Evolutionary conservation across 2,329 filamentous ascomycete species (phyloP), one percentile per base, ranked within the genome.

Genomic region (Hymenoscyphus salicellus): DNA sequence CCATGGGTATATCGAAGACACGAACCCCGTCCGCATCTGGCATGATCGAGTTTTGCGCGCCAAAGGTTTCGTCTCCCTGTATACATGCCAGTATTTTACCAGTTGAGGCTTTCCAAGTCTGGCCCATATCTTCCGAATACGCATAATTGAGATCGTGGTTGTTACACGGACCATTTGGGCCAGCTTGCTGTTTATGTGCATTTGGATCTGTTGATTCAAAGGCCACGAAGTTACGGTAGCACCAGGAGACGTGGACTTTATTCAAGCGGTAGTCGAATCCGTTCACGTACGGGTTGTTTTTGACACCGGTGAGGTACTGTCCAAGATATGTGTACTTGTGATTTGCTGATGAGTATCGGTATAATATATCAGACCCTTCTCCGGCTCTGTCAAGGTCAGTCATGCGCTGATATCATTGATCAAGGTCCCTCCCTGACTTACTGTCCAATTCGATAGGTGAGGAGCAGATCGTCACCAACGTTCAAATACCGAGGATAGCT

Each of bases 181-280:
- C 70, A 16, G 68, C 70, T 67, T 72, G 70, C n/a, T 72, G 68
- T 61, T 72, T 72, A 63, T 73, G 71, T 10, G 70, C 67, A 60
- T 67, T 56, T 41, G 60, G 23, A 17, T 43, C 57, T 26, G 65
- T 55, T 23, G 63, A 59, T 32, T 46, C 26, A 26, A 61, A 57
- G 32, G 67, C 58, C 14, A 72, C 46, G 63, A 70, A 72, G 23
- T 70, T 70, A 4, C 71, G 65, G 33, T 73, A 72, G 52, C 70
- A 71, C 72, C 72, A 73, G 11, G 72, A 72, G 33, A 72, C 61
- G 23, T 73, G 66, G 2, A 73, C 56, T 7, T 63, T 65, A 10
- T 33, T 58, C 5, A 65, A 10, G n/a, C 67, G 61, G 57, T 66
- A 70, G 33, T 70, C 68, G 17, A 73, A 59, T 3, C 72, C 72